Base-by-base conservation (phyloP, 495 filamentous ascomycete species). In the Corynascus novoguineensis region DNA sequence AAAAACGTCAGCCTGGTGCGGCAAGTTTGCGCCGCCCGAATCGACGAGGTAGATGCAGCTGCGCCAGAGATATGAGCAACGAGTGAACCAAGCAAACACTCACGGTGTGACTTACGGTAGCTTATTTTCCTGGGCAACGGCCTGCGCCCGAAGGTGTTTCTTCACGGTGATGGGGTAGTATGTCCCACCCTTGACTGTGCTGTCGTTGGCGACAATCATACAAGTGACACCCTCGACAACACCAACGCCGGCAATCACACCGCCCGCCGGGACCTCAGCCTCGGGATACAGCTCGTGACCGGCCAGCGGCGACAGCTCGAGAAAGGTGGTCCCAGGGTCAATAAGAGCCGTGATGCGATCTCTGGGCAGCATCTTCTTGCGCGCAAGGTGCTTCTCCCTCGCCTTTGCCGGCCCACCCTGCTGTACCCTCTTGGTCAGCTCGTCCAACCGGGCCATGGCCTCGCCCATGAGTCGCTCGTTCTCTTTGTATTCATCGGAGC, bases 131-230 rank as follows among this genome's bases (percentile, higher is more conserved):
- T 89, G 81, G 2, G 93, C 93, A 54, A 97, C 86, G 24, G 83
- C 86, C 71, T 98, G 93, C 22, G 93, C 93, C 53, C 93, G 84
- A 14, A 97, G 78, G 73, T 97, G 95, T 74, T 98, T 98, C 76
- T 96, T 96, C 31, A 98, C 91, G 2, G 93, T 98, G 50, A 98
- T 92, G 0, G 93, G 93, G 70, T 91, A 97, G 74, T 98, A 98
- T 2, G 95, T 97, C 45, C 93, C 93, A n/a, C 95, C 93, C 74
- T 98, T 98, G 59, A 96, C 93, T 14, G 93, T 98, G 77, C 88
- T 92, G 68, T 98, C 93, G 64, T 98, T 98, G 25, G 91, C 93
- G 45, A 98, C 88, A 59, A 98, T 88, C 77, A 97, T 86, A 66
- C 95, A 97, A 19, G 83, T 85, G 7, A 96, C 90, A 1, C 95